Base-by-base conservation (phyloP, 179 eudicot species). In the Sideroxylon spinosum region DNA sequence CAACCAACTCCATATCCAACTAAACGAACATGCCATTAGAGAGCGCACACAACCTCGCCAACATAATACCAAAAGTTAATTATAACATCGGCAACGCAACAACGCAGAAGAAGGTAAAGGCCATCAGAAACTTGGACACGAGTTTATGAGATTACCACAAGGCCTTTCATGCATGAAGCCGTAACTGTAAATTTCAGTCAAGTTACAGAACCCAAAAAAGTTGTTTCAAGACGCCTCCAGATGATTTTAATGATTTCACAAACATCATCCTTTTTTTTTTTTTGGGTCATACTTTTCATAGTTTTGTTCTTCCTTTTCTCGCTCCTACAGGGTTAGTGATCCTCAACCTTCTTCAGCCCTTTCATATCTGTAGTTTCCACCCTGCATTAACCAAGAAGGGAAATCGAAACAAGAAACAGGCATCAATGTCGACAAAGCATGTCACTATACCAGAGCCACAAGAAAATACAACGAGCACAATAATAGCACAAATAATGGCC, bases 351-450 rank as follows among this genome's bases (percentile, higher is more conserved):
- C 88, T 93, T 93, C 92, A 93, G 82, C 76, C 92, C 92, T 89
- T 93, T 93, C 98, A 93, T 93, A 81, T 92, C 98, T 11, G 98
- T 93, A 17, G 98, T 93, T 82, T 93, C 92, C 85, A 92, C 97
- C 85, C 97, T 93, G 90, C 84, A 86, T 48, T 23, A 46, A 55
- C 25, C 17, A 5, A 37, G 14, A 50, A 14, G 19, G 4, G 53
- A 23, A 50, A 49, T 48, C 9, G 44, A 13, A 44, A 68, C 19
- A 44, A 29, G 72, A 44, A 59, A 65, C 64, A 6, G 75, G 14
- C 10, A 49, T 37, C 44, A 37, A 37, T 49, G n/a, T n/a, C n/a
- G n/a, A 72, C 55, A 62, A 28, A 62, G 32, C 14, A 56, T 22
- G 32, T 13, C 8, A 23, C 9, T 16, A 20, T 19, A 52, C 16